Base-by-base conservation (phyloP, 768 basidiomycete genomes). In the Boletus sensibilis region DNA sequence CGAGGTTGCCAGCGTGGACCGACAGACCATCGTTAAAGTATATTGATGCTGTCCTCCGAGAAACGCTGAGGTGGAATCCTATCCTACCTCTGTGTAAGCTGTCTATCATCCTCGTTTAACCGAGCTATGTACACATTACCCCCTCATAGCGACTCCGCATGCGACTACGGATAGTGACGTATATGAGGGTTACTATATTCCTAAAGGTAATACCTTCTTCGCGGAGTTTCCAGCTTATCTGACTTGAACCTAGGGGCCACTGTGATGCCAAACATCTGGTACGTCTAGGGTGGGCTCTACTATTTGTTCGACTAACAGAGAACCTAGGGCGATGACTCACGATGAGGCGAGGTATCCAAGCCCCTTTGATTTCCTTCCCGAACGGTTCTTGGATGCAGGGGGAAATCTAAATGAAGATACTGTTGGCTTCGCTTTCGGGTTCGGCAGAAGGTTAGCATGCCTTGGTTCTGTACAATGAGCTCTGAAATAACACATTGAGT, bases 311-410 rank as follows among this genome's bases (percentile, higher is more conserved):
- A 21, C 49, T 44, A 37, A 56, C 12, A 25, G 5, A 9, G 21
- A 20, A 34, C 25, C 12, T 23, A 75, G 74, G 70, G 71, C 64
- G 18, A 74, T 76, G 50, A 54, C 72, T 5, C 74, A 66, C 21
- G 69, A 76, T 56, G 63, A 64, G n/a, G 53, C 54, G 18, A 53
- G 58, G 18, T 77, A 75, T 52, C 71, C 71, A 3, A 53, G 65
- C 33, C 73, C 75, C 0, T 65, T 57, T 45, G 61, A 48, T n/a
- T 74, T 75, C 58, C 57, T 59, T 25, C 74, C 75, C 6, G 66
- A 69, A 31, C 71, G 73, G 2, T 70, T 71, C 53, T 55, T 71
- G 16, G 51, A 62, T 20, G 33, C 34, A 18, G 44, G 60, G n/a
- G 67, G 65, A 8, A 54, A 65, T 14, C 58, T 55, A 45, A 71